Evolutionary conservation across 2,329 filamentous ascomycete genomes (phyloP), one percentile per base, ranked within the genome.

Genomic region (Cercospora canescens): DNA sequence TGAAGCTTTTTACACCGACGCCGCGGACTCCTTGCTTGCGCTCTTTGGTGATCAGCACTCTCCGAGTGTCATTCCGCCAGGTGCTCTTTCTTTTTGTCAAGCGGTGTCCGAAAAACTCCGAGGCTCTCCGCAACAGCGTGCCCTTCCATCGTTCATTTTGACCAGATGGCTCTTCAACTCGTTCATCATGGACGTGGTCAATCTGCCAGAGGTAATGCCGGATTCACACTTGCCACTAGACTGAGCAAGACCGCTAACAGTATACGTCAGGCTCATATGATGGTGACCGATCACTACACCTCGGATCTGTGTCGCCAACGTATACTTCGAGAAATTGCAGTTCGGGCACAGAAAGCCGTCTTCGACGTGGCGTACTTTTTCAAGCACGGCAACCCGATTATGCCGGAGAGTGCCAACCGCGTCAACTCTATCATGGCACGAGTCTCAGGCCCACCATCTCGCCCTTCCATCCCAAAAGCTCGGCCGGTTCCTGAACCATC

Each of bases 141-240:
- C 75, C 71, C 93, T 93, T 41, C 88, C 93, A 68, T 89, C 89
- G 72, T 96, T 94, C 82, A 86, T 98, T 70, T 89, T 97, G 69
- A 92, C 90, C 73, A 91, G 94, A 76, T 99, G 94, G 89, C 89
- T 97, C 68, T 97, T 98, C 77, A 91, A 93, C 69, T 90, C 90
- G 60, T 97, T 95, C 79, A 83, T 98, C 37, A 86, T 92, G 55
- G 90, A 91, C 72, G 90, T 93, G 61, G 87, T 98, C 74, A 91
- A 93, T 56, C 91, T 95, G 74, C 95, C 95, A 11, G 95, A 99
- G 85, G 93, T 88, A 84, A 72, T 75, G 24, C 11, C 24, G 24
- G 16, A 26, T 3, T 35, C 45, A 45, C 34, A 12, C 6, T 30
- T 12, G 24, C 16, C 24, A 26, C 34, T 50, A 18, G 24, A 26